These are phyloP conservation scores for Aspergillus unguis DNA, from an alignment of 2,329 filamentous ascomycete species.

Conservation along the genomic window DNA sequence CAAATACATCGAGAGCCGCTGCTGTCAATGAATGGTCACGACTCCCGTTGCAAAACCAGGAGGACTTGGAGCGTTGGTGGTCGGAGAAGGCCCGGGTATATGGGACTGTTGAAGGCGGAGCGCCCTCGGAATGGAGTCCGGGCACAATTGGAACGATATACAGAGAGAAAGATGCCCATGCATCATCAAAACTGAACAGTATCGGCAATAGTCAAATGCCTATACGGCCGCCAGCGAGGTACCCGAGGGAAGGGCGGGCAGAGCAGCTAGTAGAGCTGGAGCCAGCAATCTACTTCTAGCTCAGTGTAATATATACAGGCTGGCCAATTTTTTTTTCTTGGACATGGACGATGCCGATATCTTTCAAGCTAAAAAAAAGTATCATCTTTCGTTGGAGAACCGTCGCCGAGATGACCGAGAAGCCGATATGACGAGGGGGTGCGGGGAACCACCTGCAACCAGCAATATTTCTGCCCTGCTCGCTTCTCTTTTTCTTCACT, in stretches of 20 bases:
- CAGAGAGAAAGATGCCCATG: neutral
- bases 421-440: constrained; percentile 16
- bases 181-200: neutral
- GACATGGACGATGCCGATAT: no score
- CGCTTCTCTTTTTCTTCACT: constrained; percentile 4
- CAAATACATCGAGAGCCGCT: constrained; percentile 1
- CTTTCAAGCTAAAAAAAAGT: no score
- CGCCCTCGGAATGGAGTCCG: constrained; percentile 1
- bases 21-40: constrained; percentile 8
- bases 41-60: constrained; percentile 2
- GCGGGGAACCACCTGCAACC: constrained; percentile 6
- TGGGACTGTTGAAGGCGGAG: constrained; percentile 1
- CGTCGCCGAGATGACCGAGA: constrained; percentile 14
- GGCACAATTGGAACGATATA: neutral
- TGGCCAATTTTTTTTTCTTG: neutral
- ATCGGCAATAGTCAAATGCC: neutral
- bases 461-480: neutral
- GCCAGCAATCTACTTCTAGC: constrained; percentile 9
- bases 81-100: constrained; percentile 5
- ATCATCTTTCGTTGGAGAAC: no score
- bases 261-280: constrained; percentile 8
- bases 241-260: constrained; percentile 7
- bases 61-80: constrained; percentile 11
- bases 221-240: neutral
- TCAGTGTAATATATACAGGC: neutral